Conservation (phyloP, 371 early-diverging fungal species). For the Choanephora cucurbitarum region DNA sequence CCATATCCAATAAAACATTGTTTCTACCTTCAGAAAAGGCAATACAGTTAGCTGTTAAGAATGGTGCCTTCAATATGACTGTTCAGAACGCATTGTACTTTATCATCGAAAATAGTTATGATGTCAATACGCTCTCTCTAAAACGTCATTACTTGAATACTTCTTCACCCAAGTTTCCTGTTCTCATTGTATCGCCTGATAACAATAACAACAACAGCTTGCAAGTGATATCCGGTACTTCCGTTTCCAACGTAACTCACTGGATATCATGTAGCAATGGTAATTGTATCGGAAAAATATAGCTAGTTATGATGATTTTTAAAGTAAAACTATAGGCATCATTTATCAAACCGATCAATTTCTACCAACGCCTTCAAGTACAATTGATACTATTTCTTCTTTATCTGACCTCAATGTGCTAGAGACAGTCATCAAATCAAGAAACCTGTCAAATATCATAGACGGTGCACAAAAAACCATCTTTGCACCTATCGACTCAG, state of each 20-base stretch:
- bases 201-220: constrained; percentile 1
- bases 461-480: constrained; percentile 28
- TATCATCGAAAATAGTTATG: constrained; percentile 12
- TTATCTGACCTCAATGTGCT: constrained; percentile 22
- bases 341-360: constrained; percentile 29
- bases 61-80: constrained; percentile 17
- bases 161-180: constrained; percentile 14
- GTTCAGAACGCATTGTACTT: constrained; percentile 17
- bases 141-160: constrained; percentile 19
- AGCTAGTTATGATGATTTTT: neutral
- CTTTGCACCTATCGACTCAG: constrained; percentile 28
- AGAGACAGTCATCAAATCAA: constrained; percentile 19
- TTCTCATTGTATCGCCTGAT: constrained; percentile 22
- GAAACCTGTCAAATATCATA: constrained; percentile 29
- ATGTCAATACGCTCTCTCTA: constrained; percentile 11
- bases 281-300: constrained; percentile 11
- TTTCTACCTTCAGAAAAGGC: constrained; percentile 22
- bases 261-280: constrained; percentile 28
- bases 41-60: constrained; percentile 12
- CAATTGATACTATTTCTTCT: constrained; percentile 24
- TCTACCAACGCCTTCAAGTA: constrained; percentile 17
- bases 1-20: constrained; percentile 6
- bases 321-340: constrained; percentile 17
- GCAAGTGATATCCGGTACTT: constrained; percentile 22
- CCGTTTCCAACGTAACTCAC: too few relatives aligned